Evolutionary conservation across 129 eudicot genomes (phyloP).

Genomic region (Artemisia argyi): DNA sequence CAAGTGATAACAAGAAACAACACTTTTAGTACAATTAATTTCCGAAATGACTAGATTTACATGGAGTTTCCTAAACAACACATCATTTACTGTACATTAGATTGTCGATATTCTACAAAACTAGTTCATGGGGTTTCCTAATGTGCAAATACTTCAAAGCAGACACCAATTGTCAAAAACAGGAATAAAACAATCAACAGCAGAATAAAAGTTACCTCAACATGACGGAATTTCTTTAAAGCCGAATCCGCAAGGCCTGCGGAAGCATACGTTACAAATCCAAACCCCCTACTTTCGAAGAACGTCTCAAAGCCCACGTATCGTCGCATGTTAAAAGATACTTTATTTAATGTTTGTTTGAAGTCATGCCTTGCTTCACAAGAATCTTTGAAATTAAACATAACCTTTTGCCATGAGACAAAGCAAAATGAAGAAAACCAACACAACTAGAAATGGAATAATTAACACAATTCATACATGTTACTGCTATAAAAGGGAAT

Average conservation of each 20-base stretch:
- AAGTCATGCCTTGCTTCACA: conserved; percentile 43
- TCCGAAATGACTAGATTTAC: not conserved
- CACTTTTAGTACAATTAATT: not conserved
- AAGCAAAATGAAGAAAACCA: conserved; percentile 35
- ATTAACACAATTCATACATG: conserved; percentile 18
- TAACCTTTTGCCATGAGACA: conserved; percentile 18
- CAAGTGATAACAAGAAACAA: not conserved
- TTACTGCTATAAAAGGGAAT: conserved; percentile 20
- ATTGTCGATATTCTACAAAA: not conserved
- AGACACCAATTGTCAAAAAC: conserved; percentile 1
- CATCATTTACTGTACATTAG: not conserved
- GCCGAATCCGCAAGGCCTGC: conserved; percentile 65
- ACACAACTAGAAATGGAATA: conserved; percentile 35
- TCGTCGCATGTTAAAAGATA: conserved; percentile 25
- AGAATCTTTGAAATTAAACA: conserved; percentile 28
- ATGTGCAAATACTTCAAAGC: conserved; percentile 21
- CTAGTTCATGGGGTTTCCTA: not conserved
- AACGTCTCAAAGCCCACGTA: not conserved
- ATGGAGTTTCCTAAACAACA: not conserved
- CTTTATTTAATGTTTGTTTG: conserved; percentile 25
- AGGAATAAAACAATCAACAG: too few species aligned
- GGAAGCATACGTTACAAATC: conserved; percentile 56
- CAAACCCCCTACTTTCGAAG: conserved; percentile 49
- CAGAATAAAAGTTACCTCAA: conserved; percentile 47
- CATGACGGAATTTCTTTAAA: conserved; percentile 43